Evolutionary conservation across 2,329 filamentous ascomycete genomes (phyloP), one percentile per base, ranked within the genome.

Genomic region (Botrytis aclada): DNA sequence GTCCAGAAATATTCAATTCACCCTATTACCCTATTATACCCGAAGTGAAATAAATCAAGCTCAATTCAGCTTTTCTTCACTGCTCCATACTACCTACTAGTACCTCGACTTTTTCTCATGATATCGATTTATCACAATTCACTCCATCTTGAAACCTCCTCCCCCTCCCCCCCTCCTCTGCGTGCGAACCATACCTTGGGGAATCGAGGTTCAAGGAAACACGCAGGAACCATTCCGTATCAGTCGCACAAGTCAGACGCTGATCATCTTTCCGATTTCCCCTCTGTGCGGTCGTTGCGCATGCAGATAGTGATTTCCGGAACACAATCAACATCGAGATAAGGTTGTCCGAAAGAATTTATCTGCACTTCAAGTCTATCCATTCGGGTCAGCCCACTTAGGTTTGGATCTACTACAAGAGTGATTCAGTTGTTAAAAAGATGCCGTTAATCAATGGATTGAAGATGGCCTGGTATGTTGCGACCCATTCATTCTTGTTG

Each of bases 391-490:
- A 72, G 60, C 74, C 74, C 73, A 76, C 70, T 47, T 69, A 54
- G 64, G 72, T 34, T 70, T 75, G 73, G 75, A 69, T 61, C 45
- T 29, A 29, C 61, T 10, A n/a, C 47, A 37, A 43, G 62, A 60
- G 47, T 20, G 14, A 4, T 66, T 73, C 54, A 51, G 70, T 61
- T 61, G 20, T 64, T 64, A 47, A 51, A 72, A 84, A 80, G 72
- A 92, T 92, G 90, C 89, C 89, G 80, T 85, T 90, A 66, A 89
- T 93, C 77, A 88, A 92, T 79, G 90, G 90, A 75, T 85, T 89
- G 81, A 92, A 91, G 83, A 92, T 93, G 86, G 90, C 90, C 80
- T 93, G 90, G 90, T 93, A 87, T 79, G 90, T 73, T 74, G 66
- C 39, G 34, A 62, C 34, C 34, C 56, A 29, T 72, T 34, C 56